Base-by-base conservation (phyloP, 1,139 yeast genomes). In the Yamadazyma epiphylla region DNA sequence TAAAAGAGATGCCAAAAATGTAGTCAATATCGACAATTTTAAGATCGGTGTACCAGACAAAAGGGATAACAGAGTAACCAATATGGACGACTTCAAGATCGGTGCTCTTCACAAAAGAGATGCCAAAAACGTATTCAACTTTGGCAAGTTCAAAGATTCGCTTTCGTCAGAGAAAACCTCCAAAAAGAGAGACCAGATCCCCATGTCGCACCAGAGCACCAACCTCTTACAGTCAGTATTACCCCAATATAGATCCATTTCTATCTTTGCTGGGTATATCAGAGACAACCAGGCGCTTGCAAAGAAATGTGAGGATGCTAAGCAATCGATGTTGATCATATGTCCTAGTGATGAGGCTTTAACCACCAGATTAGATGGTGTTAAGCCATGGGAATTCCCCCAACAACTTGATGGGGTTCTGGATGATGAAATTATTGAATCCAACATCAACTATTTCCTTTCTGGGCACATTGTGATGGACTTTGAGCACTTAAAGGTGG, bases 341-440 rank as follows among this genome's bases (percentile, higher is more conserved):
- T 80, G 86, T 3, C 88, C 89, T 5, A 60, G 73, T 2, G 73
- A 81, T 46, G 51, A 53, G 13, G 84, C 84, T 4, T 58, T 81
- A 16, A 55, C 48, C 21, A 38, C 36, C 19, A 53, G 56, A 51
- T 41, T 53, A 44, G 21, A 48, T 55, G 53, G 49, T 36, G 28
- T 54, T 37, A 80, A 80, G 46, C 88, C 88, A 21, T 80, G 88
- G 88, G 77, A 78, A 46, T 80, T 77, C 49, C 88, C 89, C 1
- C 52, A 47, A 7, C 37, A 58, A 2, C 55, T 76, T 12, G 61
- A 58, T 13, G 49, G 43, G 10, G 62, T 50, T 11, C 49, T 55
- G 26, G 70, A 66, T 16, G 58, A 62, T 37, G 63, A 54, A 20
- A 59, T 67, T 0, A 64, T 73, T 5, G 49, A 55, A 10, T 43